Evolutionary conservation across 345 rosid species (phyloP), one percentile per base, ranked within the genome.

Genomic region (Geranium brycei): DNA sequence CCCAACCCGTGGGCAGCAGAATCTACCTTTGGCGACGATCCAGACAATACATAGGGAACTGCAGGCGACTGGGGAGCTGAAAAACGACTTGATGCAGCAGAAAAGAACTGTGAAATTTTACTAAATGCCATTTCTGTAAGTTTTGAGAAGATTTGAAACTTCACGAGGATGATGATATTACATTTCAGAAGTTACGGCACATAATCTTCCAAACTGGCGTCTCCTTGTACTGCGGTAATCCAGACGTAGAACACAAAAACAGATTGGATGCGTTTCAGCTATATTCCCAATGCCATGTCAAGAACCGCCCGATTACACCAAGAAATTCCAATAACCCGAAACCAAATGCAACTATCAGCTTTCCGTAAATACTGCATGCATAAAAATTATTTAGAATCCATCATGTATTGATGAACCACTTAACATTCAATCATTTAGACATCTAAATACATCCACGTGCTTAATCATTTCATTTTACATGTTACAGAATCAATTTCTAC

Each of bases 41-140:
- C 86, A 51, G 86, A 65, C 15, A 84, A 76, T 63, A 71, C 68
- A 65, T 79, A 81, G 1, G 80, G 82, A 73, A 64, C 75, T 19
- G 81, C 28, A 15, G 82, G 73, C 55, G 87, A 65, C 41, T 77
- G 80, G 4, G 87, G 67, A 2, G 76, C 65, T 53, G 74, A 61
- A 58, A 76, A 51, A 51, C 71, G 70, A 69, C 69, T 77, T 16
- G 79, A 74, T 16, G 77, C 80, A 64, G 75, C 75, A 17, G 77
- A 73, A 60, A 90, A 68, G 30, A 78, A 55, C 59, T 75, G 80
- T 60, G 71, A 77, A 67, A 93, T 76, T 73, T 73, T 87, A 75
- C 78, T 79, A 61, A 93, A 76, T 68, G 83, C 84, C 95, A 93
- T 87, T 57, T 65, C 81, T 51, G 62, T 58, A 63, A 38, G 58